Base-by-base conservation (phyloP, 2,329 filamentous ascomycete genomes). In the Cephalotrichum gorgonifer region DNA sequence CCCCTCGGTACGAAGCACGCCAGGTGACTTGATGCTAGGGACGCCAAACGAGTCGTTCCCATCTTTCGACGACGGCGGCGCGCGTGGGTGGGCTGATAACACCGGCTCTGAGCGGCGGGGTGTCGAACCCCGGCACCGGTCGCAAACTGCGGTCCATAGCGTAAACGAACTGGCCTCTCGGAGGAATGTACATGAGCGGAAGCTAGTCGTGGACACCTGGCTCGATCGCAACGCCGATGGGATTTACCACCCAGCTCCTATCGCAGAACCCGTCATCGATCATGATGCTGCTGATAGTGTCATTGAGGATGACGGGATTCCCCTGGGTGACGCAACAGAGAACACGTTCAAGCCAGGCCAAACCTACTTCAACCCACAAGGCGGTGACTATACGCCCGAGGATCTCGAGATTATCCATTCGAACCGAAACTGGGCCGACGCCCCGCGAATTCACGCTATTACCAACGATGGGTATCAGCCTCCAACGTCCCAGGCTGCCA, bases 181-280 rank as follows among this genome's bases (percentile, higher is more conserved):
- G 27, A 68, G 71, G 5, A 60, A 70, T 49, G 57, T 65, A 3
- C 62, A 70, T 9, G 68, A 75, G 53, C 69, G 68, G 45, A 79
- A 78, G 43, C 59, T 64, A 14, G 65, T 69, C 33, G 74, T 81
- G n/a, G 67, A 60, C 25, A 62, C 66, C 23, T 81, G 78, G 78
- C 61, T 78, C 44, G 63, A 63, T 6, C 52, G 62, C 12, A 60
- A 66, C 52, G 44, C 64, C 12, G 52, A 64, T 11, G 39, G 44
- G 26, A n/a, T 9, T 20, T 26, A 20, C 17, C 25, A 30, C 20
- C 27, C 41, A 4, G 26, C 26, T 7, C 55, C 55, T 3, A 57
- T 60, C 8, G 56, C 62, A 5, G 53, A 58, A 6, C 49, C 54
- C 9, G 51, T 54, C 25, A 44, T 58, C 17, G 55, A 60, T n/a